These are phyloP conservation scores for Oryza rufipogon DNA, from an alignment of 176 grass and related monocot species.

Conservation along the genomic window DNA sequence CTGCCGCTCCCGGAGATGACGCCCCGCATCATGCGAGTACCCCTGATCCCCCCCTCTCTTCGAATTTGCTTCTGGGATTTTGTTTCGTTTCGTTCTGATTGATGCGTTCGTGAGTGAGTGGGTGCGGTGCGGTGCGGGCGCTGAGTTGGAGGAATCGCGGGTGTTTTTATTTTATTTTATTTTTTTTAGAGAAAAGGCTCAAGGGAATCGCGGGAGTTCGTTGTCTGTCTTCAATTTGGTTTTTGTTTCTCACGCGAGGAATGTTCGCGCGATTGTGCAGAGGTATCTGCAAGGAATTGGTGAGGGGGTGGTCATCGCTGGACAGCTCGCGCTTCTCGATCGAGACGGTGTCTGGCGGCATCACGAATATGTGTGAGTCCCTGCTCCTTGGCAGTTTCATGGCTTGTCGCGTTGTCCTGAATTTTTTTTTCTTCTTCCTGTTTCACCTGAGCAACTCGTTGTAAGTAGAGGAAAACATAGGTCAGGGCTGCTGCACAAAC, in stretches of 20 bases:
- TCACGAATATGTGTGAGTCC: slow-evolving; percentile 89
- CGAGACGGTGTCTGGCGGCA: slow-evolving; percentile 87
- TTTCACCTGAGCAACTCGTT: neutral
- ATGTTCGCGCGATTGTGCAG: slow-evolving; percentile 43
- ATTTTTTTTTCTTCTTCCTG: neutral
- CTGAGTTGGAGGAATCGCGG: too few species aligned
- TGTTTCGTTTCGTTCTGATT: too few species aligned
- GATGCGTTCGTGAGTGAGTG: too few species aligned
- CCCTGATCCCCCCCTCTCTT: neutral
- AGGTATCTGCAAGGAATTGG: slow-evolving; percentile 70
- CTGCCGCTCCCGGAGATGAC: slow-evolving; percentile 74
- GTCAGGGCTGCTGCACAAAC: neutral
- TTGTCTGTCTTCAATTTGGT: neutral
- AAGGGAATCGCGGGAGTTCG: neutral
- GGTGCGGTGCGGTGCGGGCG: too few species aligned
- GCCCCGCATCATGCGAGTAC: slow-evolving; percentile 72
- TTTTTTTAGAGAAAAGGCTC: too few species aligned
- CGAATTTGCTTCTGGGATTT: neutral
- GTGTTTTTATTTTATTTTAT: too few species aligned
- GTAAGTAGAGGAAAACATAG: slow-evolving; percentile 3
- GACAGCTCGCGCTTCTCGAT: slow-evolving; percentile 75
- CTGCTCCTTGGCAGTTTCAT: slow-evolving; percentile 10
- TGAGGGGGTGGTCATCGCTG: slow-evolving; percentile 58
- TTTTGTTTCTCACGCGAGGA: neutral
- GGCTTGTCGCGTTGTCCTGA: neutral